Conservation (phyloP, 1,284 basidiomycete species). For the Boletus semigastroideus region DNA sequence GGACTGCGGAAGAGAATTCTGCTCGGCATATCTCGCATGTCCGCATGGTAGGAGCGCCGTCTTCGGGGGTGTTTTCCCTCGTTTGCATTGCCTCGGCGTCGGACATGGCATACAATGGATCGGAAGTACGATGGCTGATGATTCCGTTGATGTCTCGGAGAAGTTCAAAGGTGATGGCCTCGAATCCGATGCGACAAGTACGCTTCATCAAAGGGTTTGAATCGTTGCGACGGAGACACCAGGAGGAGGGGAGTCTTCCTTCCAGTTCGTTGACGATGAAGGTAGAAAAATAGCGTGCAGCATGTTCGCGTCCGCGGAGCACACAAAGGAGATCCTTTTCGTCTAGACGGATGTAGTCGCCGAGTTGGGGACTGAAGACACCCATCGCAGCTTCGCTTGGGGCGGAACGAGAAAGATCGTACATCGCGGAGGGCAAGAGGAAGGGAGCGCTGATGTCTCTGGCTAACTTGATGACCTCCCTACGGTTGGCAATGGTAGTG, state of each 20-base stretch:
- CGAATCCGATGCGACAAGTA: conserved; percentile 66
- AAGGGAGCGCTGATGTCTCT: conserved; percentile 37
- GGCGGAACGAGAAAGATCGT: conserved; percentile 49
- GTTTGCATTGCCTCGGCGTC: conserved; percentile 65
- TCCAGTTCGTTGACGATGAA: conserved; percentile 72
- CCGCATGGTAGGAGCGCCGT: conserved; percentile 42
- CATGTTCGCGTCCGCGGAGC: conserved; percentile 65
- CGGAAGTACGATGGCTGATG: conserved; percentile 59
- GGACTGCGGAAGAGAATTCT: conserved; percentile 58
- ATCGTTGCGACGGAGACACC: conserved; percentile 51
- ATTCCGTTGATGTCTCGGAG: conserved; percentile 70
- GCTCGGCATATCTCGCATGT: conserved; percentile 65
- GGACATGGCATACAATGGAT: conserved; percentile 66
- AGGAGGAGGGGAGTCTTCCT: conserved; percentile 49
- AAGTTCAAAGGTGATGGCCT: conserved; percentile 67
- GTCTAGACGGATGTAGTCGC: conserved; percentile 38
- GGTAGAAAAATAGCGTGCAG: conserved; percentile 68
- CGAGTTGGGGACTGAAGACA: conserved; percentile 25
- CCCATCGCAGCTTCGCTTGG: conserved; percentile 44
- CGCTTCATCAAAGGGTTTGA: conserved; percentile 44
- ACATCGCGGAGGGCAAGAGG: conserved; percentile 50
- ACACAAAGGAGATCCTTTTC: conserved; percentile 55
- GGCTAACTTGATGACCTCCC: conserved; percentile 44
- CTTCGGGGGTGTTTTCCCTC: conserved; percentile 45
- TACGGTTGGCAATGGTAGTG: conserved; percentile 31